Evolutionary conservation across 208 protist genomes (phyloP), one percentile per base, ranked within the genome.

Genomic region (Trypanosoma grayi): DNA sequence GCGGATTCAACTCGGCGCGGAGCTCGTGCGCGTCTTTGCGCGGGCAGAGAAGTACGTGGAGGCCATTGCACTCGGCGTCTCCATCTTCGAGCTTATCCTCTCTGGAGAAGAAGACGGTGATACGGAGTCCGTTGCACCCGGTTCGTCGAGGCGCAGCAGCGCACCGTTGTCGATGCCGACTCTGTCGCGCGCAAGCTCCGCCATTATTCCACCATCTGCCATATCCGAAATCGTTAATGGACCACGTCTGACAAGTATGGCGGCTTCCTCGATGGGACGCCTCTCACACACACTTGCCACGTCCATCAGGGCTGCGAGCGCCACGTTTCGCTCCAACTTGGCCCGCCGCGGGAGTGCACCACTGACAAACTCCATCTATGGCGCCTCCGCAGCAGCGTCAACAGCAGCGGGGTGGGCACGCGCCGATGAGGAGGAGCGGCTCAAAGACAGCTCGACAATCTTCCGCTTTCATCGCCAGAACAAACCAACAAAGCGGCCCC

Each of bases 31-130:
- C 30, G 69, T 95, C 22, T 88, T 90, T 73, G 69, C 77, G 36
- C 66, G 67, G 37, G 66, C 74, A 27, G 51, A 75, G 37, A 85
- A 81, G 55, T 85, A 91, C 50, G 56, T 88, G 18, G 81, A 93
- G 65, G 83, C 86, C 2, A 87, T 95, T 54, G 81, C 81, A 24
- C 66, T 93, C 4, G 85, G 89, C 13, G 82, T 95, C 30, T 84
- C 83, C n/a, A 73, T 95, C 28, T 91, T 91, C 43, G 82, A 93
- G 47, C 30, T 92, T 10, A 75, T 95, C 48, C 62, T 92, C 11
- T 84, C 79, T 37, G 87, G 81, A 47, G 63, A 79, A 34, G 85
- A 95, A 44, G 89, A 92, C 60, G 89, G 89, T 18, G 89, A 95
- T 47, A 74, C 83, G 18, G 75, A 88, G 58, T 92, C 85, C 5